Base-by-base conservation (phyloP, 306 rosid species). In the Neltuma alba region DNA sequence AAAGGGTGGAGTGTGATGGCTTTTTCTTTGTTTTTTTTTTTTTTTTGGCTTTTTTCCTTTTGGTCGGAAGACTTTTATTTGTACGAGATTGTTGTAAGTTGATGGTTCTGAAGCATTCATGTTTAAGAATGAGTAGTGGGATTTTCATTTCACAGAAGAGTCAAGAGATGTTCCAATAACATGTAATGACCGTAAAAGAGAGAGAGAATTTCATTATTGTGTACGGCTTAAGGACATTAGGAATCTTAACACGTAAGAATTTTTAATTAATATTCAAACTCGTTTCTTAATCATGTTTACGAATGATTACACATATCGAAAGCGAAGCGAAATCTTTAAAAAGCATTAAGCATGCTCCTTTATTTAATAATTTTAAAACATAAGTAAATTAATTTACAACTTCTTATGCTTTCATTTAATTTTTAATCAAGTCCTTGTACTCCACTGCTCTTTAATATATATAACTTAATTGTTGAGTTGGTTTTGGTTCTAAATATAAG, bases 1-100 rank as follows among this genome's bases (percentile, higher is more conserved):
- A 65, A 34, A 37, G 87, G 89, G 83, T 52, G 72, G 66, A 76
- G 79, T 83, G 86, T 71, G 82, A 82, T 76, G 79, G 75, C 58
- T 76, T 76, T 79, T 52, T 58, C 6, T 62, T 73, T 77, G 50
- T 37, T 1, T 37, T 7, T 37, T 37, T 37, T 7, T 37, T 34
- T 64, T 7, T 0, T 9, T 36, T 42, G 42, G 20, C n/a, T 50
- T n/a, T n/a, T n/a, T n/a, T n/a, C n/a, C n/a, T n/a, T n/a, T n/a
- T n/a, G n/a, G 70, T 57, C 16, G 75, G 47, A 41, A 66, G 75
- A 55, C 66, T 25, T 11, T 1, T 25, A 27, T 58, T 31, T 73
- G 5, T 36, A 23, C 23, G 2, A 72, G 30, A 47, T 80, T 20
- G 27, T 48, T 28, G 42, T 37, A 18, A 73, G 25, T 64, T 38